phyloP scores from a whole-genome alignment of 2,329 filamentous ascomycete species.

The Sclerotinia trifoliorum region DNA sequence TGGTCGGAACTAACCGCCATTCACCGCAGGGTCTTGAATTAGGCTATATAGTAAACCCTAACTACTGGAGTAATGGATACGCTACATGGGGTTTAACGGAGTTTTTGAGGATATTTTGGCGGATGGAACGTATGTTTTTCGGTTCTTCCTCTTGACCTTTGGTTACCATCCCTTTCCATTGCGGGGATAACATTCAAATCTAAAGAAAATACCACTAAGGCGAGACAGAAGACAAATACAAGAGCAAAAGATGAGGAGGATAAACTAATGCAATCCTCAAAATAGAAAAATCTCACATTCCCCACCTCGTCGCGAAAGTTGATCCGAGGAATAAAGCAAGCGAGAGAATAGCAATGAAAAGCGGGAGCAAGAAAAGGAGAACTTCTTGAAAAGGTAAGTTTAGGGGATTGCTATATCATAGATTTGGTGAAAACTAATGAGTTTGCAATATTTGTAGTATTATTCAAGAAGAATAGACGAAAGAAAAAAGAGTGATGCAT shows the following conservation, averaged over 20 bases:
- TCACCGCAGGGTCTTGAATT: not conserved
- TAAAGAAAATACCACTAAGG: not conserved
- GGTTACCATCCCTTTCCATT: not conserved
- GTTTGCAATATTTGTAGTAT: not conserved
- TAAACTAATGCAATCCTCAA: not conserved
- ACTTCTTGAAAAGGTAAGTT: constrained; percentile 14
- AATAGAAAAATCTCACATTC: constrained; percentile 30
- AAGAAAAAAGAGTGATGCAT: constrained; percentile 24
- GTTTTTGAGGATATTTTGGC: constrained; percentile 32
- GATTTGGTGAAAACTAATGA: not conserved
- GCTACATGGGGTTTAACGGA: constrained; percentile 28
- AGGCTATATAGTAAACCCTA: constrained; percentile 29
- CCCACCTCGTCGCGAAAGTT: constrained; percentile 29
- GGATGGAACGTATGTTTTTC: constrained; percentile 23
- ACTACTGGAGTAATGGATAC: constrained; percentile 34
- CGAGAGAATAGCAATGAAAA: constrained; percentile 27
- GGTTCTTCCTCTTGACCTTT: not conserved
- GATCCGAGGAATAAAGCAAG: constrained; percentile 28
- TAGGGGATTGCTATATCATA: not conserved
- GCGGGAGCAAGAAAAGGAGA: constrained; percentile 28
- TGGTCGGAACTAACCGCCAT: not conserved
- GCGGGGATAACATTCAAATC: rapidly evolving
- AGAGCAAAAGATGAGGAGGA: too few relatives aligned
- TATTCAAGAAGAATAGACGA: constrained; percentile 10
- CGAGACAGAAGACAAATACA: too few relatives aligned